Evolutionary conservation across 768 basidiomycete species (phyloP).

Genomic region (Serendipita vermifera): DNA sequence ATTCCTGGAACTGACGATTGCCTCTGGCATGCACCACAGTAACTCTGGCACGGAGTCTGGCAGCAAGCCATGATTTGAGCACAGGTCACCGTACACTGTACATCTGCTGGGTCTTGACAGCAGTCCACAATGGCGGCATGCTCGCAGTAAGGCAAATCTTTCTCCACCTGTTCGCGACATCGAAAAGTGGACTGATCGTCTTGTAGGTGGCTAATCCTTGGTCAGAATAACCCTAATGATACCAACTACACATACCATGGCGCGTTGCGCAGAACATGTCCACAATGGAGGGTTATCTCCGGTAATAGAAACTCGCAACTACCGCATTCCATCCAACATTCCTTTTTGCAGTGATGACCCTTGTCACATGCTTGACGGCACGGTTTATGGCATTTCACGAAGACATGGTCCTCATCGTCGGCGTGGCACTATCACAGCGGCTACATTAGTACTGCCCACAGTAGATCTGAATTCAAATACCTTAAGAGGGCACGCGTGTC

Average conservation of each 20-base stretch:
- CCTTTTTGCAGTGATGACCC: slow-evolving; percentile 43
- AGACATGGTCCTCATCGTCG: slow-evolving; percentile 42
- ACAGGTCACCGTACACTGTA: slow-evolving; percentile 34
- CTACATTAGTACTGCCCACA: not conserved
- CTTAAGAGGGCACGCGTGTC: slow-evolving; percentile 51
- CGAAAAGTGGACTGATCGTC: slow-evolving; percentile 32
- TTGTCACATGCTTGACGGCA: slow-evolving; percentile 42
- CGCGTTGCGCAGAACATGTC: slow-evolving; percentile 33
- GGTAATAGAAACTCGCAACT: slow-evolving; percentile 36
- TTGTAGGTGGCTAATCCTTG: slow-evolving; percentile 30
- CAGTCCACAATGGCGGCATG: slow-evolving; percentile 39
- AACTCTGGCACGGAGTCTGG: slow-evolving; percentile 34
- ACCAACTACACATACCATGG: slow-evolving; percentile 33
- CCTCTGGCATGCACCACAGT: slow-evolving; percentile 39
- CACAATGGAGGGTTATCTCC: slow-evolving; percentile 43
- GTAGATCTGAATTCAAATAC: slow-evolving; percentile 26
- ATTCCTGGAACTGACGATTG: slow-evolving; percentile 15
- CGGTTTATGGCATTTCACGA: slow-evolving; percentile 33
- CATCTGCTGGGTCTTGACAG: slow-evolving; percentile 28
- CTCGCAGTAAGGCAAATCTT: slow-evolving; percentile 39
- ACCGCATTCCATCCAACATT: slow-evolving; percentile 42
- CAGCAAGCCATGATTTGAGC: slow-evolving; percentile 39
- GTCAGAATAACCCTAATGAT: not conserved
- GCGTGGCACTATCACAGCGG: slow-evolving; percentile 41
- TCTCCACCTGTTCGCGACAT: slow-evolving; percentile 34